Conservation (phyloP, 345 rosid genomes). For the Erucastrum elatum region DNA sequence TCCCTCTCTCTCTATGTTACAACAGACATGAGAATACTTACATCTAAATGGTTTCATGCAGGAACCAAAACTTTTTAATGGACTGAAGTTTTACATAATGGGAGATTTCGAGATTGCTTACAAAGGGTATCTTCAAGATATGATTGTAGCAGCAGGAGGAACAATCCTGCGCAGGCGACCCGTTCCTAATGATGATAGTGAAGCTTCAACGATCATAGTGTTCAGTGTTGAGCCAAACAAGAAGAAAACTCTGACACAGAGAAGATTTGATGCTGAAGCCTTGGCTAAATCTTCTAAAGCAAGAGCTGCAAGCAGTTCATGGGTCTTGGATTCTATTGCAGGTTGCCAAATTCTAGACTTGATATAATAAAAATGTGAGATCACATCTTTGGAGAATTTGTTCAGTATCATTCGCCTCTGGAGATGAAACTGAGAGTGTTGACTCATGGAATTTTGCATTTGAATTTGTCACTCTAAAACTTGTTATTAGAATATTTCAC, state of each 20-base stretch:
- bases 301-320: constrained; percentile 67
- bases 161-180: constrained; percentile 69
- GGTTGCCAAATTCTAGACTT: constrained; percentile 44
- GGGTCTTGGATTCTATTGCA: constrained; percentile 86
- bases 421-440: background rate
- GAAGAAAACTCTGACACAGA: constrained; percentile 45
- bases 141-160: constrained; percentile 76
- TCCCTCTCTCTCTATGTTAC: background rate
- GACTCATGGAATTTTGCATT: background rate
- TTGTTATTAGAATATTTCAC: background rate
- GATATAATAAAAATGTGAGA: background rate
- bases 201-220: constrained; percentile 52
- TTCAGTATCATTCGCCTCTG: background rate
- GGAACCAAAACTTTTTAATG: constrained; percentile 60
- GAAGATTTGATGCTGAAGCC: constrained; percentile 59
- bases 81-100: constrained; percentile 56
- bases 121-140: constrained; percentile 78
- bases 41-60: constrained; percentile 42
- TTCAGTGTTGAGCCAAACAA: constrained; percentile 66
- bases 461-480: background rate
- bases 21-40: background rate
- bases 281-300: constrained; percentile 64
- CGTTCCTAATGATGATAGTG: constrained; percentile 29
- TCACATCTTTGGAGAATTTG: background rate
- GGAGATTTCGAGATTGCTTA: constrained; percentile 75